Conservation (phyloP, 2,329 filamentous ascomycete genomes). For the Epichloe coenophiala region DNA sequence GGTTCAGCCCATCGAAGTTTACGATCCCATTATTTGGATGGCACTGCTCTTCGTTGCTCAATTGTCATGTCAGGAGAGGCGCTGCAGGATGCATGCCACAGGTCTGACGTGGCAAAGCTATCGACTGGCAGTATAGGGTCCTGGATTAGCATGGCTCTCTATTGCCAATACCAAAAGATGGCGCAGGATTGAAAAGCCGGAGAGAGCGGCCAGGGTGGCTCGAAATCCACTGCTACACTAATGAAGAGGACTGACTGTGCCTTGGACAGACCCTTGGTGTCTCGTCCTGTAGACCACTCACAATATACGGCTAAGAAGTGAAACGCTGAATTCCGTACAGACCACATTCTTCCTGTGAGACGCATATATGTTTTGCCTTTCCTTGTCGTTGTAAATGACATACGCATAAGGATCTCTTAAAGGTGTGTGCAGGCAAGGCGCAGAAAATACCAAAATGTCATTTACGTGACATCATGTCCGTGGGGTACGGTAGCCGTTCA, state of each 20-base stretch:
- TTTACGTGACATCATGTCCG: no score
- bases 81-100: conserved; percentile 1
- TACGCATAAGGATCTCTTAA: no score
- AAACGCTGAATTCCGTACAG: not conserved
- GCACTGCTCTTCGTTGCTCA: not conserved
- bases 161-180: not conserved
- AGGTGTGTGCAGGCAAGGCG: no score
- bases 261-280: not conserved
- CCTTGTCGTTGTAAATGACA: no score
- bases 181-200: not conserved
- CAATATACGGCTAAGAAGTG: conserved; percentile 1
- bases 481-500: no score
- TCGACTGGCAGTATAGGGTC: not conserved
- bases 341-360: not conserved
- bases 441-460: no score
- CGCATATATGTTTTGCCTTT: not conserved
- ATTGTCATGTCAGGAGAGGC: not conserved
- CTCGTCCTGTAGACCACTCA: conserved; percentile 1
- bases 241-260: not conserved
- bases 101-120: not conserved
- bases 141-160: not conserved
- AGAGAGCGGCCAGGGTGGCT: not conserved
- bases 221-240: not conserved
- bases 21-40: not conserved
- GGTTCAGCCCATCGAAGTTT: not conserved